Percentiles rank a stretch among this genome's conserved stretches.
Conservation (phyloP, 495 filamentous ascomycete genomes). For the Geoglossum glabrum region DNA sequence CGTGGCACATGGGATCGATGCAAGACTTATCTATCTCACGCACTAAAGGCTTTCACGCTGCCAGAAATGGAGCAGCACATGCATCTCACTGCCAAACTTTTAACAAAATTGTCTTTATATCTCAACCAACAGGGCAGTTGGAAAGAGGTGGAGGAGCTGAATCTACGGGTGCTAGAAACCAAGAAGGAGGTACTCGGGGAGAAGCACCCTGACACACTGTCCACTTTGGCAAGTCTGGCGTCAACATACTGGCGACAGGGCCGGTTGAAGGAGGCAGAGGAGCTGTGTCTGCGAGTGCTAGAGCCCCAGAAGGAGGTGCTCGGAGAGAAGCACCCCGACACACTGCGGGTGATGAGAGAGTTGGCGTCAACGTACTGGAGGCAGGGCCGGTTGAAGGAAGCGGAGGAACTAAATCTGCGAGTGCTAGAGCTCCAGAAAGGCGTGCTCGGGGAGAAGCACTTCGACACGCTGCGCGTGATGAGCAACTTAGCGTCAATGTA, state of each 20-base stretch:
- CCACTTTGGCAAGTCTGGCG: constrained; percentile 6
- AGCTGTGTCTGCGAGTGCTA: constrained; percentile 5
- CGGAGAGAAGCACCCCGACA: constrained; percentile 4
- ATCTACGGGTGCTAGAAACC: not conserved
- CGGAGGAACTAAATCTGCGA: not conserved
- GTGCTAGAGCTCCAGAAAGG: not conserved
- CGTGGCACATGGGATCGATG: not conserved
- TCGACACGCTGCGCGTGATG: no score
- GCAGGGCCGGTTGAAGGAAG: not conserved
- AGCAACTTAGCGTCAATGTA: not conserved
- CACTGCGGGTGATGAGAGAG: constrained; percentile 3
- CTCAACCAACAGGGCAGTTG: not conserved
- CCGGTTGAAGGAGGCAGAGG: constrained; percentile 1
- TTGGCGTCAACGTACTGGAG: not conserved
- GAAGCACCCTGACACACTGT: constrained; percentile 11
- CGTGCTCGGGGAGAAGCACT: no score
- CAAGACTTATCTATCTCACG: not conserved
- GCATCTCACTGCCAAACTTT: not conserved
- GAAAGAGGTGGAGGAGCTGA: not conserved
- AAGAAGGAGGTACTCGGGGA: constrained; percentile 9
- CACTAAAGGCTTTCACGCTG: not conserved
- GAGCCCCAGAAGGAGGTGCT: constrained; percentile 4
- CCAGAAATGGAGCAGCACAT: not conserved
- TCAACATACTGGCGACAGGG: constrained; percentile 6
- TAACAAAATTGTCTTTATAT: not conserved